These are phyloP conservation scores for Capsicum chinense DNA, from an alignment of 257 asterid species.

Conservation along the genomic window DNA sequence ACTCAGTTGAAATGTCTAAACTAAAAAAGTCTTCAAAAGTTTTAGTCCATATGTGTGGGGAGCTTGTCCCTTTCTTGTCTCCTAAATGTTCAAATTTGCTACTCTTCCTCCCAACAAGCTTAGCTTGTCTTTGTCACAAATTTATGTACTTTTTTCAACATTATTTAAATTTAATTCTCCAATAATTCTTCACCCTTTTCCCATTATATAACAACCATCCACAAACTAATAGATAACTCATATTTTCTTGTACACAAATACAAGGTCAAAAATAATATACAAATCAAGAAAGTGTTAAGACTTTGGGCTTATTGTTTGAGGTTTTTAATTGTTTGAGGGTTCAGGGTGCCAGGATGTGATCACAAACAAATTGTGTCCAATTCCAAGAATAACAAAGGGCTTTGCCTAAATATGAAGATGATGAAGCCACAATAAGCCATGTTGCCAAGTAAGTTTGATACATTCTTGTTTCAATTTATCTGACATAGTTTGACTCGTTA, in stretches of 20 bases:
- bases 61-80: constrained; percentile 30
- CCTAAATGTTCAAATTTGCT: constrained; percentile 26
- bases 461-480: not conserved
- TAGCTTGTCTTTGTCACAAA: constrained; percentile 26
- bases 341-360: constrained; percentile 25
- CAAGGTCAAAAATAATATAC: not conserved
- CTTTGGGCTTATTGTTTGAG: not conserved
- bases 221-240: constrained; percentile 8
- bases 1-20: not conserved
- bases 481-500: not conserved
- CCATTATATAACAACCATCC: constrained; percentile 23
- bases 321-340: constrained; percentile 29
- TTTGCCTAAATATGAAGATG: constrained; percentile 44
- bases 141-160: constrained; percentile 10
- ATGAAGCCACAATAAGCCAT: constrained; percentile 32
- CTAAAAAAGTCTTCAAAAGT: not conserved
- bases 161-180: not conserved
- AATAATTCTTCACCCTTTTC: constrained; percentile 9
- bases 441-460: constrained; percentile 53
- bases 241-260: constrained; percentile 24
- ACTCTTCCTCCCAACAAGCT: constrained; percentile 22
- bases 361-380: constrained; percentile 37
- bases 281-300: constrained; percentile 38
- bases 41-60: not conserved
- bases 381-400: constrained; percentile 51